Evolutionary conservation across 2,329 filamentous ascomycete genomes (phyloP), one percentile per base, ranked within the genome.

Genomic region (Cytospora mali): DNA sequence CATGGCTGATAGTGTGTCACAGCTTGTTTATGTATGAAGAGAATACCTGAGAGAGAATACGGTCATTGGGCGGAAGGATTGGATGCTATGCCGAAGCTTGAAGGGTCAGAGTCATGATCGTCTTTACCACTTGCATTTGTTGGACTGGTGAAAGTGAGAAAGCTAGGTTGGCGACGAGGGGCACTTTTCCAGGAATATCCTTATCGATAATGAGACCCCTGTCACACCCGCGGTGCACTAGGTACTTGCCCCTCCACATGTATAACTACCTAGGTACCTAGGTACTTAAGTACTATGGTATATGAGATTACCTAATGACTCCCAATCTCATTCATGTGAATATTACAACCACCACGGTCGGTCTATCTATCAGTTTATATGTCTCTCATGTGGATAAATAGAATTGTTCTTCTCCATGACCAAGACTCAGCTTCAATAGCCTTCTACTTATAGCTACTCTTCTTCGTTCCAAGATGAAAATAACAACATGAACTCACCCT

Each of bases 401-500:
- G 10, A n/a, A 16, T 10, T 21, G 31, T 33, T 13, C 31, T 33
- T 33, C 14, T 6, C 25, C 14, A 39, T 16, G 27, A 31, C 10
- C 6, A 13, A 31, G 14, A 11, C 29, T 21, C 7, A 14, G 13
- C 27, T 16, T 23, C 29, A 10, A 21, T 16, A 23, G 27, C 73
- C 74, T 29, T 64, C 57, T 25, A 68, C 16, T 10, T 28, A 28
- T 3, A 46, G 28, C 56, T 9, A 18, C 23, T 13, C 25, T 23
- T 39, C 31, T 10, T 27, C n/a, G n/a, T n/a, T 16, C 21, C 29
- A 46, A 39, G 46, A 27, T 65, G 63, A 56, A 21, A 50, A 61
- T 67, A 67, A 46, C 61, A 65, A 48, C 67, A 82, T 84, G 81
- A 76, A 76, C 66, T 92, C 88, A n/a, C 91, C 92, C 10, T 96